Evolutionary conservation across 2,329 filamentous ascomycete species (phyloP), one percentile per base, ranked within the genome.

Genomic region (Phialophora verrucosa): DNA sequence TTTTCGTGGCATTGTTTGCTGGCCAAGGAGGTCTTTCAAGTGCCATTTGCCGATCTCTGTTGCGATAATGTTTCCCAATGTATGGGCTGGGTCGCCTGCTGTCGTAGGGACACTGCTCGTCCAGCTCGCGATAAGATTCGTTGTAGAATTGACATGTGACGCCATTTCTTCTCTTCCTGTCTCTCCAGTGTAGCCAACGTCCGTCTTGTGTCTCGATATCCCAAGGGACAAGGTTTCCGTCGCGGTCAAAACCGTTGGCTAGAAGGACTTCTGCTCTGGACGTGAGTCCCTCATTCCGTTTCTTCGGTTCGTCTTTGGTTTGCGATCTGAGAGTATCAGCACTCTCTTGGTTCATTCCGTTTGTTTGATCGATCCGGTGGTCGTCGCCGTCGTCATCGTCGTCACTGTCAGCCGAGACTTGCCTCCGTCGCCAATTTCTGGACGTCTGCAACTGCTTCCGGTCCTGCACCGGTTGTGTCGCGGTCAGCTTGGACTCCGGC

Each of bases 141-240:
- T 62, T 63, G 32, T 11, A 27, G 31, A 62, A 59, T 20, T 27
- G 4, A 4, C n/a, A 31, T 14, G 54, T 27, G 11, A 49, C 60
- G 54, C 68, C 68, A 12, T 63, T 23, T 23, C 27, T 63, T 20
- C 67, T 62, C 35, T 71, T 70, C 27, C n/a, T 44, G 51, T 71
- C 69, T 63, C 69, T 62, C 68, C 69, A 70, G 3, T 64, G 62
- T n/a, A 70, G 66, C 69, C 69, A 71, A 11, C 69, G 68, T 38
- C 69, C 69, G 12, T 71, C 68, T 47, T 69, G 69, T 12, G 65
- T 70, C 2, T 63, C 59, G 14, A 69, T 56, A 59, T 71, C 69
- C 68, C 69, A 71, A 10, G 68, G 54, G 2, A 69, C 38, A 64
- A 57, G 68, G 20, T 69, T 68, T 11, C 69, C 69, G 12, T 53